Percentiles rank a stretch among this genome's conserved stretches.
These are phyloP conservation scores for Nakazawaea laoshanensis DNA, from an alignment of 805 yeast species.

Conservation along the genomic window DNA sequence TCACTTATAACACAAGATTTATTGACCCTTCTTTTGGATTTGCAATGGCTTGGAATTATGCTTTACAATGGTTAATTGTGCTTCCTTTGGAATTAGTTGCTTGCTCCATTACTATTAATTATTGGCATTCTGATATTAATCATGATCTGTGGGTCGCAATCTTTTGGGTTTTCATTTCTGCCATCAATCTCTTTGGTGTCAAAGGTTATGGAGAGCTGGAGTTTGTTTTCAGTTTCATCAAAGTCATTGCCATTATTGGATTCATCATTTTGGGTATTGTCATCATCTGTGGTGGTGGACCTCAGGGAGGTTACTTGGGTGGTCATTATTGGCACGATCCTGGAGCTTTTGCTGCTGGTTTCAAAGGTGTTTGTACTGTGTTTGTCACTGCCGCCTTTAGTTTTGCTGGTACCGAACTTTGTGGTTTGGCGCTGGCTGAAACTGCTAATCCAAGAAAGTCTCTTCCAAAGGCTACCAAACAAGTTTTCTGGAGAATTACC, in stretches of 20 bases:
- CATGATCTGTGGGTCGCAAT: conserved; percentile 51
- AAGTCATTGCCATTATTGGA: conserved; percentile 50
- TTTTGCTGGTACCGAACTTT: conserved; percentile 59
- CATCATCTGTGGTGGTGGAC: conserved; percentile 51
- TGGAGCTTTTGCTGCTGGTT: conserved; percentile 44
- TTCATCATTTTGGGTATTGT: conserved; percentile 49
- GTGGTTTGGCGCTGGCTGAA: conserved; percentile 62
- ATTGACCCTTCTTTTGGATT: conserved; percentile 53
- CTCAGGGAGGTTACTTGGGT: conserved; percentile 48
- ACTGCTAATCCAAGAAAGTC: conserved; percentile 52
- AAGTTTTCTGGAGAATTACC: conserved; percentile 56
- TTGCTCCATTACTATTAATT: conserved; percentile 41
- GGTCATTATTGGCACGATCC: conserved; percentile 52
- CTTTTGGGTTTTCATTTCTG: conserved; percentile 40
- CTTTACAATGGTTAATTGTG: conserved; percentile 46
- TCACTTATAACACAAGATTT: conserved; percentile 51
- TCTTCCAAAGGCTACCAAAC: conserved; percentile 57
- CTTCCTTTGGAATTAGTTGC: conserved; percentile 49
- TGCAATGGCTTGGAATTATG: conserved; percentile 53
- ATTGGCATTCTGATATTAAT: conserved; percentile 35
- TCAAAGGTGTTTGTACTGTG: conserved; percentile 59
- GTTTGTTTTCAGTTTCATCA: conserved; percentile 43
- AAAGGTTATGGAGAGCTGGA: conserved; percentile 67
- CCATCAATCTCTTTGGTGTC: conserved; percentile 53
- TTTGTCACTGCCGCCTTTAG: conserved; percentile 57